These are phyloP conservation scores for Elymus sibiricus DNA, from an alignment of 176 grass and related monocot species.

Conservation along the genomic window DNA sequence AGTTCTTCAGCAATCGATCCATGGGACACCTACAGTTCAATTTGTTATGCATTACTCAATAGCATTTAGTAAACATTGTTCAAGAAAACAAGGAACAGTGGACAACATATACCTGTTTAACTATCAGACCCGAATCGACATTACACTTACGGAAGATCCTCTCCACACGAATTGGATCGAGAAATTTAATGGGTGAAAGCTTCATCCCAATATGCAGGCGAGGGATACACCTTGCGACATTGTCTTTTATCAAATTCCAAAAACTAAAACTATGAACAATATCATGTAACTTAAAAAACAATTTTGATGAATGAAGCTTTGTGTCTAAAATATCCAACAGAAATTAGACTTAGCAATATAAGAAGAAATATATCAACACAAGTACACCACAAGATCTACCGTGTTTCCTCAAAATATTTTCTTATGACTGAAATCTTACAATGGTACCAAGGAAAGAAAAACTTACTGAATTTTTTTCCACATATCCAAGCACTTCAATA, in stretches of 20 bases:
- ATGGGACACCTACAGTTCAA: background rate
- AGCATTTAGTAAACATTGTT: background rate
- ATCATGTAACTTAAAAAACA: background rate
- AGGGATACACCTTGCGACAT: background rate
- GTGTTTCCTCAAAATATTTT: no score
- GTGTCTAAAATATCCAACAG: no score
- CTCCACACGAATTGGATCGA: background rate
- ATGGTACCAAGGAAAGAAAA: background rate
- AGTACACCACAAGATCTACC: no score
- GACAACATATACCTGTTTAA: background rate
- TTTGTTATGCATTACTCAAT: background rate
- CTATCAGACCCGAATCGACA: background rate
- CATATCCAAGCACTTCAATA: background rate
- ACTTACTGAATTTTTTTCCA: background rate
- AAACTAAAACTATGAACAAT: background rate
- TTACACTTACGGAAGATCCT: background rate
- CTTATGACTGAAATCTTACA: no score
- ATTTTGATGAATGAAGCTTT: no score
- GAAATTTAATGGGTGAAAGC: no score
- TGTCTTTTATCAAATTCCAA: background rate
- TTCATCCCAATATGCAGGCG: no score
- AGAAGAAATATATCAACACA: no score
- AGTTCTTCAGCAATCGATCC: background rate
- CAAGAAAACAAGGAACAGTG: background rate
- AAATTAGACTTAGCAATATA: no score